These are phyloP conservation scores for Grosmannia serpens DNA, from an alignment of 2,329 filamentous ascomycete species.

Conservation along the genomic window DNA sequence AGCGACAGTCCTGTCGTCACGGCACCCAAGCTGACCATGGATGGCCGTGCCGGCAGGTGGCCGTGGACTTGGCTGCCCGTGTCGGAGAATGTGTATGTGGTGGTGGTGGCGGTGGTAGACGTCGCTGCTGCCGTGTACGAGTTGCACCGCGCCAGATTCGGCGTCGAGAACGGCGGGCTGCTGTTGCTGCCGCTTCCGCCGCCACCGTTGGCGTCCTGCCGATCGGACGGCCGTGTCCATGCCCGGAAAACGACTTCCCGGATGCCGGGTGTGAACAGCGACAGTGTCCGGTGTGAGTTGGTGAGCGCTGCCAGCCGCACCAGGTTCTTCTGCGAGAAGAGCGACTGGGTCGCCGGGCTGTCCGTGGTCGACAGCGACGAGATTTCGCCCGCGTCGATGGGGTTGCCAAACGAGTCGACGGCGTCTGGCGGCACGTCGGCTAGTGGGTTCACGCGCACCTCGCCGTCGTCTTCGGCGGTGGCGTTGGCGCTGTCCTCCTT, in stretches of 20 bases:
- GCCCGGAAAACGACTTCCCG: slow-evolving; percentile 83
- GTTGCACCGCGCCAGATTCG: slow-evolving; percentile 49
- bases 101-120: slow-evolving; percentile 47
- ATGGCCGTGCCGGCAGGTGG: slow-evolving; percentile 56
- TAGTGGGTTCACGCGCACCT: slow-evolving; percentile 65
- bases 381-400: slow-evolving; percentile 62
- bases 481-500: slow-evolving; percentile 46
- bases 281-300: slow-evolving; percentile 81
- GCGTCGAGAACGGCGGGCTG: slow-evolving; percentile 34
- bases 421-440: slow-evolving; percentile 71
- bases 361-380: slow-evolving; percentile 70
- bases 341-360: slow-evolving; percentile 68
- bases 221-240: slow-evolving; percentile 72
- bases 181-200: slow-evolving; percentile 12
- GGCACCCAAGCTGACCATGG: slow-evolving; percentile 50
- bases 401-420: slow-evolving; percentile 68
- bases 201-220: slow-evolving; percentile 39
- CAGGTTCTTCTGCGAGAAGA: slow-evolving; percentile 93
- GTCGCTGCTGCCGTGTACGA: slow-evolving; percentile 48
- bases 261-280: slow-evolving; percentile 85
- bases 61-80: slow-evolving; percentile 52
- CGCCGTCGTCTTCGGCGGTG: slow-evolving; percentile 38
- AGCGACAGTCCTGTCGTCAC: slow-evolving; percentile 51
- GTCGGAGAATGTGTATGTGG: slow-evolving; percentile 65
- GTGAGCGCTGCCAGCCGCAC: slow-evolving; percentile 70